Base-by-base conservation (phyloP, 192 early-diverging fungal species). In the Coemansia erecta region DNA sequence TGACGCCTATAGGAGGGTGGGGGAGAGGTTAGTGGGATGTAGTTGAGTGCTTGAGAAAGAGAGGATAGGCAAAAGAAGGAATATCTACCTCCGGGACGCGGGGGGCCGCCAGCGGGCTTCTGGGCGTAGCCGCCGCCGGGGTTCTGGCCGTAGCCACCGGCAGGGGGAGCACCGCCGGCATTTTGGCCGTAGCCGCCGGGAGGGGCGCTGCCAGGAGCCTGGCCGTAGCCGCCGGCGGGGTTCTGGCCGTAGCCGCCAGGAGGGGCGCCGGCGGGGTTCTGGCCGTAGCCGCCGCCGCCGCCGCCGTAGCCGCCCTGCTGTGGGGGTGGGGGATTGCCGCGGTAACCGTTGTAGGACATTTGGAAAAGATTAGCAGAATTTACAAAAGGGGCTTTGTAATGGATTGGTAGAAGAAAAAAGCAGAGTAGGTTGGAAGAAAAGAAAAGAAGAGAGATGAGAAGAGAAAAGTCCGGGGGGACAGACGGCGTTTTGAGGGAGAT, bases 281-380 rank as follows among this genome's bases (percentile, higher is more conserved):
- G 35, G 43, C 66, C 66, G 43, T 68, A 53, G 35, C 58, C 60
- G 12, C 37, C 24, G 43, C 66, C 66, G 43, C 61, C 45, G 35
- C 58, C 60, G 43, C 66, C 66, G 43, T 61, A 45, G 35, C 52
- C 53, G 12, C 55, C 19, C n/a, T 17, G 40, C 26, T 44, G 49
- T 24, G 61, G 66, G 51, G 50, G 33, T 43, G 58, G 59, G 37
- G 56, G 56, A 46, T 35, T 17, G 19, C 63, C 63, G 46, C 73
- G 68, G 42, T 64, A 59, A 39, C 47, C 46, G 43, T 49, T 50
- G 70, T 72, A 72, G 33, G 66, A 68, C 65, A 68, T 73, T 26
- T 61, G 19, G n/a, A 13, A 41, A 21, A 46, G 53, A 50, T 39
- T 35, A 23, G 7, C 21, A 9, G 47, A 49, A 49, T 49, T 22